Conservation (phyloP, 2,329 filamentous ascomycete genomes). For the Kalaharituber pfeilii region DNA sequence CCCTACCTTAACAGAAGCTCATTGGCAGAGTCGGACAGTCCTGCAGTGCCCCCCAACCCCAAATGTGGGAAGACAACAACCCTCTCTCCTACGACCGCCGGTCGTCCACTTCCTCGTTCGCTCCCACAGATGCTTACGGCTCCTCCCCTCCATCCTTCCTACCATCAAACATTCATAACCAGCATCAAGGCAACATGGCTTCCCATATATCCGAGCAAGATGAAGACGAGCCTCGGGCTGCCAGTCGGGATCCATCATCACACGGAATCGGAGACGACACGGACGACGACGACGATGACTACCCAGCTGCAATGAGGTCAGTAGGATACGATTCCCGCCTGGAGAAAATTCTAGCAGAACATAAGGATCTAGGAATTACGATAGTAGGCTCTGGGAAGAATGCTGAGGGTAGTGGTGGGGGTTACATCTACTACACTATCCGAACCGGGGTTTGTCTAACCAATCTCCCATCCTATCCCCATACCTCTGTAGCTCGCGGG, state of each 20-base stretch:
- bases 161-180: slow-evolving; percentile 5
- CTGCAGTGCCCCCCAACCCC: not conserved
- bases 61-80: slow-evolving; percentile 24
- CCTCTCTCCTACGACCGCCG: slow-evolving; percentile 21
- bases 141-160: slow-evolving; percentile 18
- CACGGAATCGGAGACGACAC: slow-evolving; percentile 36
- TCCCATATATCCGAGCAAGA: slow-evolving; percentile 6
- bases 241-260: not conserved
- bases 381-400: slow-evolving; percentile 96
- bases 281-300: slow-evolving; percentile 40
- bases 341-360: slow-evolving; percentile 93
- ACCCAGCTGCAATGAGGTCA: slow-evolving; percentile 48
- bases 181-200: slow-evolving; percentile 1
- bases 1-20: not conserved
- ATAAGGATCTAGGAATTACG: slow-evolving; percentile 71
- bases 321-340: slow-evolving; percentile 88
- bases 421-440: slow-evolving; percentile 95
- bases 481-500: not conserved
- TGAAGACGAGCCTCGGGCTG: slow-evolving; percentile 1
- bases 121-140: slow-evolving; percentile 5
- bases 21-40: not conserved
- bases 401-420: slow-evolving; percentile 61
- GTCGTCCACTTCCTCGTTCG: slow-evolving; percentile 15
- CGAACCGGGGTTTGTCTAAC: slow-evolving; percentile 56
- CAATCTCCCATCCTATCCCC: not conserved